These are phyloP conservation scores for Canariomyces notabilis DNA, from an alignment of 2,329 filamentous ascomycete genomes.

Conservation along the genomic window DNA sequence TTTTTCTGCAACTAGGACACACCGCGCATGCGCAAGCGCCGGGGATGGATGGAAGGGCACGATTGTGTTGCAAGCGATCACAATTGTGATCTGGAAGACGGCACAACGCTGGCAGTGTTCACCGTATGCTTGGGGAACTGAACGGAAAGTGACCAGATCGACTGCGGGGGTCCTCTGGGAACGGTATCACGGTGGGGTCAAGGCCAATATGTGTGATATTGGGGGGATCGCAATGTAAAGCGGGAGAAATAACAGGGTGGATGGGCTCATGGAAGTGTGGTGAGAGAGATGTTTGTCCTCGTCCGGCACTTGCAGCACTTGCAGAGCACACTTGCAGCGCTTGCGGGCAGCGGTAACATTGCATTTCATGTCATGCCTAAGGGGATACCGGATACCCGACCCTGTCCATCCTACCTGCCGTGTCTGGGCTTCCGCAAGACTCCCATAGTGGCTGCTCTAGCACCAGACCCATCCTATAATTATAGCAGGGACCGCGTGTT, in stretches of 20 bases:
- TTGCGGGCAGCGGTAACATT: too few relatives aligned
- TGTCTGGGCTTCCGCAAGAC: constrained; percentile 1
- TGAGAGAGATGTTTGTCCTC: neutral
- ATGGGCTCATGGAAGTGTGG: too few relatives aligned
- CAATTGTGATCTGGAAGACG: constrained; percentile 15
- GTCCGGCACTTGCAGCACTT: constrained; percentile 10
- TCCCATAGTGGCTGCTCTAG: constrained; percentile 14
- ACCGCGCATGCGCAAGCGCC: constrained; percentile 25
- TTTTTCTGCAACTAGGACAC: too few relatives aligned
- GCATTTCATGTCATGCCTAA: too few relatives aligned
- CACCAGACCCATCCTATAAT: constrained; percentile 23
- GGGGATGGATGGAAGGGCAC: constrained; percentile 15
- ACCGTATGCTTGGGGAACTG: neutral
- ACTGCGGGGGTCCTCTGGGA: constrained; percentile 10
- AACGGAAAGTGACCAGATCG: neutral
- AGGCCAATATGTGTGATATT: constrained; percentile 23
- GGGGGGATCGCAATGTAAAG: neutral
- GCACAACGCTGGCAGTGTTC: constrained; percentile 4
- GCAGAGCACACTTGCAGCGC: neutral
- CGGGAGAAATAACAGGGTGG: neutral
- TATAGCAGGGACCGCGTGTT: constrained; percentile 22
- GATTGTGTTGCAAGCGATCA: constrained; percentile 12
- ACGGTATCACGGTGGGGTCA: constrained; percentile 14
- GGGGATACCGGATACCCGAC: too few relatives aligned
- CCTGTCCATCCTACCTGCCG: neutral